phyloP scores from a whole-genome alignment of 2,329 filamentous ascomycete species.

The Diaporthe ampelina region DNA sequence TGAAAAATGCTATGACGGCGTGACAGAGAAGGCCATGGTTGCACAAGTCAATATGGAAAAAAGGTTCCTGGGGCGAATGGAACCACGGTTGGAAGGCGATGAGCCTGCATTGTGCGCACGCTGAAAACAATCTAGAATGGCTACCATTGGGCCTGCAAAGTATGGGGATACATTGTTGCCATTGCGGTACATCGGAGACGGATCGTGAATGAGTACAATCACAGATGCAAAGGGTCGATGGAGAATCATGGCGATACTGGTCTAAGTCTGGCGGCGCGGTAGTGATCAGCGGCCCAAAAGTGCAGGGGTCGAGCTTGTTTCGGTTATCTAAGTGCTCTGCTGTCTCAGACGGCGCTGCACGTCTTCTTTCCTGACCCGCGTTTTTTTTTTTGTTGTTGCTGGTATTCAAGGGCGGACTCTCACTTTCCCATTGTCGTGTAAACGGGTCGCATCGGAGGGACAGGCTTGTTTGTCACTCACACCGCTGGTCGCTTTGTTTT shows the following conservation, averaged over 20 bases:
- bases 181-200: too few species aligned
- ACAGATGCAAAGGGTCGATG: not conserved
- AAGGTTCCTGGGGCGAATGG: not conserved
- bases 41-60: not conserved
- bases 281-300: constrained; percentile 13
- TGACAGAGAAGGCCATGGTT: not conserved
- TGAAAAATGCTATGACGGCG: too few species aligned
- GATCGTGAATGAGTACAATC: not conserved
- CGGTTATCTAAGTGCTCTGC: constrained; percentile 5
- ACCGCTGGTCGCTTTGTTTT: constrained; percentile 8
- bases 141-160: not conserved
- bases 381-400: constrained; percentile 2
- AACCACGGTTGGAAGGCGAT: too few species aligned
- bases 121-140: not conserved
- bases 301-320: constrained; percentile 24
- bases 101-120: not conserved
- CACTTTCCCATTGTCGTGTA: not conserved
- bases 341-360: not conserved
- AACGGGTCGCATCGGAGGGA: not conserved
- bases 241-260: not conserved
- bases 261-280: too few species aligned
- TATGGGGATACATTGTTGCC: not conserved
- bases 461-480: not conserved
- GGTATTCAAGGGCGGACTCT: not conserved
- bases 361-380: constrained; percentile 14